Conservation (phyloP, 2,329 filamentous ascomycete species). For the Mollisia scopiformis region DNA sequence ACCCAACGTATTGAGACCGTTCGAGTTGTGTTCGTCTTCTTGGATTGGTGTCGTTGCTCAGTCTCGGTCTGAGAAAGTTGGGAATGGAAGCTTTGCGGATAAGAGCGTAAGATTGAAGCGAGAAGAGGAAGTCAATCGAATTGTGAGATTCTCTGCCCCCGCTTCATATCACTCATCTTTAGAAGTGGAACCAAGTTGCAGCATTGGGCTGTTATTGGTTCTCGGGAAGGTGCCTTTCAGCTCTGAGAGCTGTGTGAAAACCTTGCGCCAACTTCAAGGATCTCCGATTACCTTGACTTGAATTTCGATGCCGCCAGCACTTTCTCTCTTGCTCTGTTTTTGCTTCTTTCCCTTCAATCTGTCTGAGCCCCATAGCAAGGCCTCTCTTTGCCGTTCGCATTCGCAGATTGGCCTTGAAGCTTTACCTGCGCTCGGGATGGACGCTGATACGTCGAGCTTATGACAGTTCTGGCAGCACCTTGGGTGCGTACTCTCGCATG, state of each 20-base stretch:
- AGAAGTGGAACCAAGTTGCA: no score
- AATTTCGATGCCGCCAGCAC: background rate
- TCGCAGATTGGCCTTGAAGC: slow-evolving; percentile 29
- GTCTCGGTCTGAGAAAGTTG: no score
- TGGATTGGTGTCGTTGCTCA: no score
- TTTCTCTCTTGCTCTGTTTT: background rate
- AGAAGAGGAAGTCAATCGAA: no score
- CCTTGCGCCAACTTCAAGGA: background rate
- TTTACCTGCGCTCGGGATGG: background rate
- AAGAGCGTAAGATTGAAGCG: no score
- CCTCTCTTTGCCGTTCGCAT: slow-evolving; percentile 36
- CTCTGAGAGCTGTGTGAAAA: background rate
- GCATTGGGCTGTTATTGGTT: no score
- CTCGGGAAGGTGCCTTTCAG: no score
- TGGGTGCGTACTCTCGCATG: slow-evolving; percentile 28
- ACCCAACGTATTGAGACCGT: no score
- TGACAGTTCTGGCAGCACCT: slow-evolving; percentile 35
- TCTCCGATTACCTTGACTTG: background rate
- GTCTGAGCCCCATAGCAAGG: slow-evolving; percentile 33
- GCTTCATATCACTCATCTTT: no score
- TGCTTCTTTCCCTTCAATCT: background rate
- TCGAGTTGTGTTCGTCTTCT: no score
- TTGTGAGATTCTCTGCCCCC: no score
- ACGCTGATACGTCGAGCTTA: slow-evolving; percentile 17
- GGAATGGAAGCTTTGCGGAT: no score